phyloP scores from a whole-genome alignment of 2,329 filamentous ascomycete species.

The Zymoseptoria ardabiliae region DNA sequence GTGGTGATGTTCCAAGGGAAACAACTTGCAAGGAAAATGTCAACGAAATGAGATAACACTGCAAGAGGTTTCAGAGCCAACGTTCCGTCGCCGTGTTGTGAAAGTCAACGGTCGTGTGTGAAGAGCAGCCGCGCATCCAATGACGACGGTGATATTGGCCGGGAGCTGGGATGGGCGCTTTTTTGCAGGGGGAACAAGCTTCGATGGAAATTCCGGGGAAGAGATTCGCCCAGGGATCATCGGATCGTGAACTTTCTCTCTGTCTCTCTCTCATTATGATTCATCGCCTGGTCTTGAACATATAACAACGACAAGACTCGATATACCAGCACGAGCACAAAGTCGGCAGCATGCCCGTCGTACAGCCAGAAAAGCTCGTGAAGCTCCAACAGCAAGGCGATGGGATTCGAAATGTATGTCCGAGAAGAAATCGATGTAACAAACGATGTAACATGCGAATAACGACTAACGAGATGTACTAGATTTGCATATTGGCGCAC shows the following conservation, averaged over 20 bases:
- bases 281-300: neutral
- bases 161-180: neutral
- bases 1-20: neutral
- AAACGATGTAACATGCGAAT: neutral
- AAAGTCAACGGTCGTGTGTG: neutral
- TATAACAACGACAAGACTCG: neutral
- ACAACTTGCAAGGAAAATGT: neutral
- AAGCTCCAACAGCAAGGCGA: slow-evolving; percentile 80
- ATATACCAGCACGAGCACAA: neutral
- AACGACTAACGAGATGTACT: slow-evolving; percentile 14
- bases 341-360: slow-evolving; percentile 66
- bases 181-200: neutral
- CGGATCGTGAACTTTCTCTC: neutral
- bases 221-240: neutral
- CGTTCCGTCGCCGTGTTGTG: neutral
- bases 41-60: neutral
- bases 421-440: slow-evolving; percentile 27
- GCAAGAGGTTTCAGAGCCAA: neutral
- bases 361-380: slow-evolving; percentile 83
- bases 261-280: neutral
- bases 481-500: slow-evolving; percentile 88
- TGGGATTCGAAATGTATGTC: slow-evolving; percentile 77
- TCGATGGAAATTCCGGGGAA: neutral
- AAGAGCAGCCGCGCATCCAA: neutral
- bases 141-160: neutral